Evolutionary conservation across 352 stramenopile species (phyloP), one percentile per base, ranked within the genome.

Genomic region (Phytophthora pini): DNA sequence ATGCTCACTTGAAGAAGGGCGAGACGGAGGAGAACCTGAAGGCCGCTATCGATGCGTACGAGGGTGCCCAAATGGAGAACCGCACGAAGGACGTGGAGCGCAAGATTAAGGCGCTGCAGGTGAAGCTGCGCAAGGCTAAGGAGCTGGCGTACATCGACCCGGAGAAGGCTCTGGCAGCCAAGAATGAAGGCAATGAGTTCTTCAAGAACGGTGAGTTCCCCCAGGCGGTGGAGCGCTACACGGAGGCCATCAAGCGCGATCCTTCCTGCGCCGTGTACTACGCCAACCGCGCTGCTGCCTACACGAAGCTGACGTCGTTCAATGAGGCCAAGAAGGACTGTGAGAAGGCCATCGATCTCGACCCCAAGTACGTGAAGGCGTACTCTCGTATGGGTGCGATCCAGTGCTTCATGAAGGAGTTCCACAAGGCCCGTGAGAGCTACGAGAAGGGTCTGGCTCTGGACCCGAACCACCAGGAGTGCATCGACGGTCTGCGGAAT

Each of bases 391-490:
- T 99, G 70, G 98, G 97, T 17, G 98, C 99, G 59, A 99, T 99
- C 74, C 96, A 99, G 82, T 97, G 99, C 64, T 97, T 99, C 64
- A 98, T 99, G 88, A 99, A 99, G 85, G 97, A 99, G 66, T 98
- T 98, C 82, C 97, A 99, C 90, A 99, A 99, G 81, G 97, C 97
- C 13, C 88, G 98, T 47, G 94, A 99, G 67, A 97, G 88, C 41
- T 99, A 99, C 80, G 90, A 98, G 65, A 95, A 97, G 62, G 98
- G 98, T 8, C 76, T 99, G 43, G 75, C 90, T 41, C 64, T 99
- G 24, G 97, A 99, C 69, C 78, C 94, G 31, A 86, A 88, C 51
- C 99, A 99, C 88, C 72, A 90, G 41, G 90, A 98, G 45, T 99
- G 98, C 81, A 84, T 96, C 56, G 90, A 99, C 47, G 98, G 98